phyloP scores from a whole-genome alignment of 2,329 filamentous ascomycete genomes.

The Berkeleyomyces basicola region DNA sequence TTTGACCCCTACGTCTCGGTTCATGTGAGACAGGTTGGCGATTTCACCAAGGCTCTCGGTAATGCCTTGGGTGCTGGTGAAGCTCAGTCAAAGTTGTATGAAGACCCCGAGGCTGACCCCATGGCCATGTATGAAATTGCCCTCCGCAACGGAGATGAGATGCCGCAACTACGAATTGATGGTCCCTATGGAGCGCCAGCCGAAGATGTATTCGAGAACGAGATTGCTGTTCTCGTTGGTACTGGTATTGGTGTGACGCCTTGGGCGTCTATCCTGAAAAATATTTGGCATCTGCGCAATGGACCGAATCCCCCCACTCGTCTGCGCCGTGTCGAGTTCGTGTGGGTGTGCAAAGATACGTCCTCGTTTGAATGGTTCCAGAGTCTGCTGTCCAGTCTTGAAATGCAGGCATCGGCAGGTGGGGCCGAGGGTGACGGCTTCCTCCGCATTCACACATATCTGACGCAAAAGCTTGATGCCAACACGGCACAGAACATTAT shows the following conservation, averaged over 20 bases:
- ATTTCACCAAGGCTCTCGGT: conserved; percentile 67
- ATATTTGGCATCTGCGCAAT: conserved; percentile 78
- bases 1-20: conserved; percentile 76
- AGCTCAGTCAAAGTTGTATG: conserved; percentile 64
- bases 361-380: conserved; percentile 90
- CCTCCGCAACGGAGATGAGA: conserved; percentile 64
- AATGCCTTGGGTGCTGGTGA: conserved; percentile 67
- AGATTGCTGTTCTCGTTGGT: conserved; percentile 61
- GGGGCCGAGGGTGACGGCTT: conserved; percentile 49
- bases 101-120: conserved; percentile 50
- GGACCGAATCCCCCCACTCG: conserved; percentile 64
- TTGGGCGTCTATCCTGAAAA: conserved; percentile 66
- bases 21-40: conserved; percentile 75
- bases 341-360: conserved; percentile 84
- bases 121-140: conserved; percentile 87
- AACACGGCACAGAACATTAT: conserved; percentile 82
- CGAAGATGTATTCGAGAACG: conserved; percentile 81
- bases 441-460: conserved; percentile 77
- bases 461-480: conserved; percentile 67
- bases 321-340: conserved; percentile 75
- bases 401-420: conserved; percentile 53
- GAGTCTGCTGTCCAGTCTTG: conserved; percentile 63
- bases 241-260: conserved; percentile 64
- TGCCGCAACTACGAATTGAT: conserved; percentile 68
- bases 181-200: conserved; percentile 80